Evolutionary conservation across 805 yeast genomes (phyloP).

Genomic region (Yamadazyma sp.): DNA sequence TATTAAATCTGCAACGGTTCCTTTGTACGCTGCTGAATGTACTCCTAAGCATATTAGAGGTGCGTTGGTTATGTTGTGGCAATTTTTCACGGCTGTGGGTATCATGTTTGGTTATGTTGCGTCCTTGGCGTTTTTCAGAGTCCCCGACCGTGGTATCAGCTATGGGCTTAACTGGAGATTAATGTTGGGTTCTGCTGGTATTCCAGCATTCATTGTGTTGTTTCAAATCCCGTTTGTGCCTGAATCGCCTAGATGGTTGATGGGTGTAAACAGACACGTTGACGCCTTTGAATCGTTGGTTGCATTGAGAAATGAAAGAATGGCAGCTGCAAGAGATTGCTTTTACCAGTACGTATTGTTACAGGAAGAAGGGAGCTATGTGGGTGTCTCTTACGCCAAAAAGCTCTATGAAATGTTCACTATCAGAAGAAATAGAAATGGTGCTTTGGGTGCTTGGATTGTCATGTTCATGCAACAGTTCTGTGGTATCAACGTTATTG

Average conservation of each 20-base stretch:
- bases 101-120: conserved; percentile 66
- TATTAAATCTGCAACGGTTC: conserved; percentile 65
- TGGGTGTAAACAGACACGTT: conserved; percentile 50
- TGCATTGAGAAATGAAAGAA: conserved; percentile 43
- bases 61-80: conserved; percentile 70
- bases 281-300: conserved; percentile 53
- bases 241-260: conserved; percentile 70
- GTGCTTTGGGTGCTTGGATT: conserved; percentile 74
- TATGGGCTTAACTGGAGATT: conserved; percentile 57
- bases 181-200: conserved; percentile 64
- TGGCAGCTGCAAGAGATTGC: conserved; percentile 66
- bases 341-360: conserved; percentile 58
- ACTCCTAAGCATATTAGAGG: conserved; percentile 61
- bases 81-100: conserved; percentile 71
- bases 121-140: conserved; percentile 57
- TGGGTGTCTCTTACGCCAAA: conserved; percentile 40
- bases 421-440: conserved; percentile 79
- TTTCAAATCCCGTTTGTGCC: conserved; percentile 55
- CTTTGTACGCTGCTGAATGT: conserved; percentile 65
- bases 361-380: conserved; percentile 56
- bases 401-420: conserved; percentile 60
- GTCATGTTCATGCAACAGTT: conserved; percentile 90
- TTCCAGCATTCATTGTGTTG: conserved; percentile 54
- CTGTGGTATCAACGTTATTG: conserved; percentile 87
- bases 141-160: conserved; percentile 46